Percentiles rank a stretch among this genome's conserved stretches.
These are phyloP conservation scores for Metschnikowia matae DNA, from an alignment of 805 yeast genomes.

Conservation along the genomic window DNA sequence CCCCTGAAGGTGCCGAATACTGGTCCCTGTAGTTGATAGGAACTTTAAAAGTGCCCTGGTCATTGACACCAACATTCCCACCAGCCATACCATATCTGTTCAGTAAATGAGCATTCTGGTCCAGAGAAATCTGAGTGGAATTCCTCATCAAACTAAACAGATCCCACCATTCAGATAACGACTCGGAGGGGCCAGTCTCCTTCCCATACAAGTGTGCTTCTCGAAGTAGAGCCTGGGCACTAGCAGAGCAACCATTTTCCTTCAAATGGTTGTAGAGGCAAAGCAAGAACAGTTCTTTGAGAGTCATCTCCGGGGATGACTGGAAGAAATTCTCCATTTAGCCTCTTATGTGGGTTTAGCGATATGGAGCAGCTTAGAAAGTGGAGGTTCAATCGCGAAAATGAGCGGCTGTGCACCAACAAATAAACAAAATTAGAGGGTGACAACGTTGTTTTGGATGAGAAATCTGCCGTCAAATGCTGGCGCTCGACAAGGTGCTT, in stretches of 20 bases:
- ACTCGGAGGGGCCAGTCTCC: not conserved
- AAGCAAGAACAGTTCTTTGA: conserved; percentile 2
- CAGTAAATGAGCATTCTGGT: not conserved
- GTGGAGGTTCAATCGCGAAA: not conserved
- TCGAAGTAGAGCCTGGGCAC: conserved; percentile 2
- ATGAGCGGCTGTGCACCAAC: not conserved
- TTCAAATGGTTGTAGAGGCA: conserved; percentile 1
- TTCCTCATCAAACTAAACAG: conserved; percentile 1
- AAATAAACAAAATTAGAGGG: not conserved
- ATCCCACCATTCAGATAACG: conserved; percentile 2
- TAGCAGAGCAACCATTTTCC: conserved; percentile 1
- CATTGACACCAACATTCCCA: not conserved
- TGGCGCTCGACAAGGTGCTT: not conserved
- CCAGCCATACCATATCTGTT: not conserved
- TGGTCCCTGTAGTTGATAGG: conserved; percentile 2
- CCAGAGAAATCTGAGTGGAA: not conserved
- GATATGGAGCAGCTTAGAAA: not conserved
- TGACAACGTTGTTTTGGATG: not conserved
- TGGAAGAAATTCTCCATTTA: conserved; percentile 1
- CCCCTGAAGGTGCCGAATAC: not conserved
- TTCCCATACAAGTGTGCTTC: conserved; percentile 2
- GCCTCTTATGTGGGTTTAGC: not conserved
- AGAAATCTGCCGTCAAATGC: not conserved
- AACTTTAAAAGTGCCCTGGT: conserved; percentile 1
- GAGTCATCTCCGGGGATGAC: not conserved